Evolutionary conservation across 495 filamentous ascomycete genomes (phyloP), one percentile per base, ranked within the genome.

Genomic region (Trichocladium uniseriatum): DNA sequence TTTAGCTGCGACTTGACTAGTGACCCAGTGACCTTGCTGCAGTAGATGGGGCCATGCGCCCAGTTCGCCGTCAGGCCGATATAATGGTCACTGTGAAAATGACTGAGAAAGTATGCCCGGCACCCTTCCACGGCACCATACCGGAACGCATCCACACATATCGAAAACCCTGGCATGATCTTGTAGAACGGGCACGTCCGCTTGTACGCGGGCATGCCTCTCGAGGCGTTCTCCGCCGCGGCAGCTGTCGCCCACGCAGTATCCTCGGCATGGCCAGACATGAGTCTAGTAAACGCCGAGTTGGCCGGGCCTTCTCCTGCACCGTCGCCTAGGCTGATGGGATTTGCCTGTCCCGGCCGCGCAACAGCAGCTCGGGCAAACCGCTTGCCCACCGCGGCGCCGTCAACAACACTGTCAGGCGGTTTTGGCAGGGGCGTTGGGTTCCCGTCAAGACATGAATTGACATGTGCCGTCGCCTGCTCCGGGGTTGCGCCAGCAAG

Each of bases 21-120:
- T 54, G 94, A 94, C 0, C 73, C 92, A 0, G 92, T 99, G 7
- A 92, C 85, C 50, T 80, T 82, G 55, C 90, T 95, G 70, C 94
- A 97, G 57, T 94, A 99, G 32, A 99, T 97, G 2, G 89, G 91
- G 0, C 92, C 92, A 61, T 97, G 91, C 45, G 74, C 78, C 92
- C 92, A 99, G 38, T 75, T 86, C 9, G 83, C 80, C 19, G 84
- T 90, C 4, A 99, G 73, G 1, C 92, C 92, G 28, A 95, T 79
- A 62, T 99, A 99, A 58, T 99, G 92, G 60, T 99, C 92, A 52
- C 86, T 94, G 66, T 99, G 92, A 55, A 96, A 99, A 60, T 99
- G 92, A 54, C 88, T 95, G 21, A 99, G 77, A 59, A 99, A 99
- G 63, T 99, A 99, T 18, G 91, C 92, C 41, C 86, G 83, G 62